Conservation (phyloP, 2,329 filamentous ascomycete species). For the Metarhizium rileyi region DNA sequence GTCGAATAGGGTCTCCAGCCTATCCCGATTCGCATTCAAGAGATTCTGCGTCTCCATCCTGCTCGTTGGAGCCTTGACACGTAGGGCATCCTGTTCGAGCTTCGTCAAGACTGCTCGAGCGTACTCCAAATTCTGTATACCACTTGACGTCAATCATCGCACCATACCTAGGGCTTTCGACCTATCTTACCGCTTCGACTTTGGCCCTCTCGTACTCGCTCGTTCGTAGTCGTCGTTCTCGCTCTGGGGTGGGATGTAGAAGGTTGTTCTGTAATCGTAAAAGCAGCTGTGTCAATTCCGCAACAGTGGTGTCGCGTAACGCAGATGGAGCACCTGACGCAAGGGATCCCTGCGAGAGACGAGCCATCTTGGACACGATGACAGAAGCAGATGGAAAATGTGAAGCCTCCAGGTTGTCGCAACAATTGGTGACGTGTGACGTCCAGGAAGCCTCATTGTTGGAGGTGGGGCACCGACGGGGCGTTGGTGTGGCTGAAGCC, state of each 20-base stretch:
- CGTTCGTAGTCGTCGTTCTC: constrained; percentile 44
- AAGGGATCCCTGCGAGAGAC: constrained; percentile 13
- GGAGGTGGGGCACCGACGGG: background rate
- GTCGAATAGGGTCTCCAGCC: constrained; percentile 56
- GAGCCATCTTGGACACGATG: constrained; percentile 15
- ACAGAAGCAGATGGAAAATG: background rate
- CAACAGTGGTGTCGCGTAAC: constrained; percentile 19
- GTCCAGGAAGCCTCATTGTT: background rate
- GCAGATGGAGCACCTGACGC: constrained; percentile 10
- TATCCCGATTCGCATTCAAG: constrained; percentile 53
- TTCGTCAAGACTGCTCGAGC: constrained; percentile 59
- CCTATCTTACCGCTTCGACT: constrained; percentile 32
- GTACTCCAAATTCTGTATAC: constrained; percentile 56
- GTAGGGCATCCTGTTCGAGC: constrained; percentile 58
- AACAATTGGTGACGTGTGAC: constrained; percentile 19
- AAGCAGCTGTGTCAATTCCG: constrained; percentile 55
- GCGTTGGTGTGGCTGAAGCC: constrained; percentile 10
- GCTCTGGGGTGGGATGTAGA: constrained; percentile 50
- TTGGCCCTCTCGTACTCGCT: constrained; percentile 55
- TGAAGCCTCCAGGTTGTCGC: background rate
- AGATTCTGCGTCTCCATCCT: constrained; percentile 54
- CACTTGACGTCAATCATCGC: background rate
- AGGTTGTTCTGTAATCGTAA: constrained; percentile 55
- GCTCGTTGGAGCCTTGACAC: constrained; percentile 46
- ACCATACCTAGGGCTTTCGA: background rate